Percentiles rank a stretch among this genome's conserved stretches.
Conservation (phyloP, 345 rosid species). For the Murraya paniculata region DNA sequence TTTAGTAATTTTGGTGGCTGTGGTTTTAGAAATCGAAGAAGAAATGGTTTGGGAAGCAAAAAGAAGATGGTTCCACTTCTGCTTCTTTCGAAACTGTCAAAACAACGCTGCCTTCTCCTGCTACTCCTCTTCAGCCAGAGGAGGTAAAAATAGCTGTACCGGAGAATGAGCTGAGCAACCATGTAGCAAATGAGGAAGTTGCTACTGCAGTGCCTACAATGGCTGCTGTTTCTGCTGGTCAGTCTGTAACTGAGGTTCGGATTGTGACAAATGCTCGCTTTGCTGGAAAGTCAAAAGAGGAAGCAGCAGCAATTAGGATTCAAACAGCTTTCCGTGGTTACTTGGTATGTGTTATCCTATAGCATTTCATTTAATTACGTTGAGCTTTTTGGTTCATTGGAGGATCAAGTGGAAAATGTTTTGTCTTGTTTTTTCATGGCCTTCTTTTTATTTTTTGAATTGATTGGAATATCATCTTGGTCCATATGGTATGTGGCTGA, state of each 20-base stretch:
- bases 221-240: slow-evolving; percentile 26
- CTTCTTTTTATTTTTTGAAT: background rate
- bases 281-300: slow-evolving; percentile 66
- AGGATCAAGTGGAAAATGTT: background rate
- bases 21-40: slow-evolving; percentile 42
- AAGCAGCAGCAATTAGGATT: slow-evolving; percentile 82
- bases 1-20: background rate
- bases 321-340: slow-evolving; percentile 88
- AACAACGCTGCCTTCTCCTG: slow-evolving; percentile 37
- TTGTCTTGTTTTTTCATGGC: background rate
- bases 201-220: slow-evolving; percentile 22
- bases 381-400: background rate
- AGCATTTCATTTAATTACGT: background rate
- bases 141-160: slow-evolving; percentile 49
- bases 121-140: slow-evolving; percentile 32
- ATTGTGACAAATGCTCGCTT: slow-evolving; percentile 28
- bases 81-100: slow-evolving; percentile 23
- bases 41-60: slow-evolving; percentile 49
- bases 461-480: background rate
- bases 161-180: slow-evolving; percentile 37
- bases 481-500: background rate
- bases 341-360: slow-evolving; percentile 44
- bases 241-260: slow-evolving; percentile 41
- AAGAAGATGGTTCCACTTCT: slow-evolving; percentile 35
- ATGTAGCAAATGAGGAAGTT: slow-evolving; percentile 28